Evolutionary conservation across 495 filamentous ascomycete species (phyloP).

Genomic region (Tuber umbilicatum): DNA sequence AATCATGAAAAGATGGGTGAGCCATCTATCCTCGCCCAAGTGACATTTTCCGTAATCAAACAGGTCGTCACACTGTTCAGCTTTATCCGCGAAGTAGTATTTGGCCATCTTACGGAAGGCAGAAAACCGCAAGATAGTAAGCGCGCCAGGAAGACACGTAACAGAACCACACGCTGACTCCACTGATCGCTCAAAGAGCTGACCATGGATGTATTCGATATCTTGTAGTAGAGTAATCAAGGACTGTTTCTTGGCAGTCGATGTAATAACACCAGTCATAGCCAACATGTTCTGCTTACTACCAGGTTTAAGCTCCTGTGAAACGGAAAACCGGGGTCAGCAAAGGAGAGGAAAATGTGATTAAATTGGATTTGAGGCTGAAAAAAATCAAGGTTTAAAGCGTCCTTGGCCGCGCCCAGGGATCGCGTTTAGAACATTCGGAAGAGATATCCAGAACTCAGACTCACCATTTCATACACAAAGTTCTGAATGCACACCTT

Average conservation of each 20-base stretch:
- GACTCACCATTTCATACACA: conserved; percentile 80
- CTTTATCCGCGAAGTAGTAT: conserved; percentile 97
- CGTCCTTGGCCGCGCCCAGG: neutral
- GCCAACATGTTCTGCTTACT: conserved; percentile 91
- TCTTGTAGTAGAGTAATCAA: conserved; percentile 91
- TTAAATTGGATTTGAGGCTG: conserved; percentile 5
- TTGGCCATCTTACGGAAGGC: conserved; percentile 96
- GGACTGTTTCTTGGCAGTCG: conserved; percentile 81
- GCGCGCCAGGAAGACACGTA: conserved; percentile 86
- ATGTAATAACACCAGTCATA: conserved; percentile 97
- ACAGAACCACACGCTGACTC: conserved; percentile 94
- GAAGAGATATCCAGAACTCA: neutral
- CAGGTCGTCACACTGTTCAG: conserved; percentile 89
- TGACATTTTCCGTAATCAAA: conserved; percentile 97
- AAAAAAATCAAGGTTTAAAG: conserved; percentile 9
- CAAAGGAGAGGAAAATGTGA: conserved; percentile 5
- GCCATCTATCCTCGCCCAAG: conserved; percentile 91
- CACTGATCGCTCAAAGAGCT: conserved; percentile 93
- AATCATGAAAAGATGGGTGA: conserved; percentile 99
- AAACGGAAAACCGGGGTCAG: conserved; percentile 18
- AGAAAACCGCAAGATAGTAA: conserved; percentile 93
- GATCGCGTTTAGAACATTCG: conserved; percentile 12
- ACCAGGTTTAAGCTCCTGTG: conserved; percentile 76
- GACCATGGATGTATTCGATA: conserved; percentile 97
- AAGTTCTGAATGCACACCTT: conserved; percentile 92